Percentiles rank a stretch among this genome's conserved stretches.
phyloP scores from a whole-genome alignment of 257 asterid genomes.

The Primulina huaijiensis region DNA sequence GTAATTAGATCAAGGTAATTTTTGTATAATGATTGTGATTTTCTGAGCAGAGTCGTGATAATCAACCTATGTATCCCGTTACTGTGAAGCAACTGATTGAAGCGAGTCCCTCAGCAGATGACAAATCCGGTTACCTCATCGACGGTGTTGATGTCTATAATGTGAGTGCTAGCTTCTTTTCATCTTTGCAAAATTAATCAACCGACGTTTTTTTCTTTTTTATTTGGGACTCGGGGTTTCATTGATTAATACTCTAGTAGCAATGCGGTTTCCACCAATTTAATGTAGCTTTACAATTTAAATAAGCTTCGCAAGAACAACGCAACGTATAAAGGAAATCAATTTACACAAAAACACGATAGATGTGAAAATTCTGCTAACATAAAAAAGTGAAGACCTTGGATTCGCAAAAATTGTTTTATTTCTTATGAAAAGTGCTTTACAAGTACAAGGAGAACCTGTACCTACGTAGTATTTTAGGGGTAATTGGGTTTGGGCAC shows the following conservation, averaged over 20 bases:
- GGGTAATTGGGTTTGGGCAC: background rate
- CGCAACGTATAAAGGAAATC: too few relatives aligned
- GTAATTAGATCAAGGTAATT: background rate
- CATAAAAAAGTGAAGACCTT: background rate
- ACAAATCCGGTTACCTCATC: slow-evolving; percentile 49
- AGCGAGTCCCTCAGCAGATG: slow-evolving; percentile 50
- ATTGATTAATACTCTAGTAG: too few relatives aligned
- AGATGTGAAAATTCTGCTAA: background rate
- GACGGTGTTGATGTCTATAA: slow-evolving; percentile 60
- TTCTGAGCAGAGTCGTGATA: slow-evolving; percentile 55
- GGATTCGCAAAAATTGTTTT: background rate
- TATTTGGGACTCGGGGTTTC: background rate
- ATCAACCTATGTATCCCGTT: slow-evolving; percentile 62
- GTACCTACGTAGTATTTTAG: background rate
- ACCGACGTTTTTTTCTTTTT: background rate
- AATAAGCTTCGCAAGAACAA: too few relatives aligned
- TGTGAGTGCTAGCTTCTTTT: slow-evolving; percentile 34
- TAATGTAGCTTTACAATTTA: too few relatives aligned
- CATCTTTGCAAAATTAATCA: background rate
- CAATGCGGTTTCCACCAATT: too few relatives aligned
- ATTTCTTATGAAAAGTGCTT: background rate
- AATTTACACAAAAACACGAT: background rate
- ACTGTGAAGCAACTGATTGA: slow-evolving; percentile 75
- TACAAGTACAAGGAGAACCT: background rate
- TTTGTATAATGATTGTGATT: background rate